Conservation (phyloP, 108 stramenopile species). For the Aurantiochytrium sp. region DNA sequence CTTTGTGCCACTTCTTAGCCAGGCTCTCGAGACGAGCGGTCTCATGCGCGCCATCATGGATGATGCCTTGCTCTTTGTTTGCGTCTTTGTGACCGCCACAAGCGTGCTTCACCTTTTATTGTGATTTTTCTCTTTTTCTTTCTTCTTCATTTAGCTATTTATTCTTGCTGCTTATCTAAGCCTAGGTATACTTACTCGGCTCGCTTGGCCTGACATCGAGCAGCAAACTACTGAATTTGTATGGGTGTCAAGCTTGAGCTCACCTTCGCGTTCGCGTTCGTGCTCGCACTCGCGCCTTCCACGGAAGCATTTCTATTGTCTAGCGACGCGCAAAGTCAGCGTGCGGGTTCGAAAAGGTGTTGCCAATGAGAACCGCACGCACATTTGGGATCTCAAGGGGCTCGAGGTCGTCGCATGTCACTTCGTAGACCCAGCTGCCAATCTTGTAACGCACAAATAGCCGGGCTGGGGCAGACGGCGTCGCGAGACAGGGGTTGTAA, state of each 20-base stretch:
- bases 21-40: neutral
- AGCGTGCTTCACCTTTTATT: neutral
- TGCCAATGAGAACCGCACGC: neutral
- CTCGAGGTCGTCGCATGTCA: neutral
- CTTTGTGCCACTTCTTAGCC: neutral
- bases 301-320: too few relatives aligned
- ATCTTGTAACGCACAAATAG: conserved; percentile 4
- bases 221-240: too few relatives aligned
- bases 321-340: neutral
- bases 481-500: neutral
- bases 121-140: too few relatives aligned
- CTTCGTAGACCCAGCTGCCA: neutral
- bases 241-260: too few relatives aligned
- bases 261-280: too few relatives aligned
- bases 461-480: neutral
- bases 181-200: too few relatives aligned
- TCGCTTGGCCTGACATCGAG: too few relatives aligned
- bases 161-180: too few relatives aligned
- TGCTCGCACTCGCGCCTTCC: neutral
- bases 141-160: too few relatives aligned
- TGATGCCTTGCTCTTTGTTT: neutral
- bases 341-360: neutral
- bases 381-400: neutral
- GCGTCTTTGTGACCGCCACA: neutral
- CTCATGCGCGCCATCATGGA: neutral